These are phyloP conservation scores for Blepharisma stoltei DNA, from an alignment of 73 alveolate genomes.

Conservation along the genomic window DNA sequence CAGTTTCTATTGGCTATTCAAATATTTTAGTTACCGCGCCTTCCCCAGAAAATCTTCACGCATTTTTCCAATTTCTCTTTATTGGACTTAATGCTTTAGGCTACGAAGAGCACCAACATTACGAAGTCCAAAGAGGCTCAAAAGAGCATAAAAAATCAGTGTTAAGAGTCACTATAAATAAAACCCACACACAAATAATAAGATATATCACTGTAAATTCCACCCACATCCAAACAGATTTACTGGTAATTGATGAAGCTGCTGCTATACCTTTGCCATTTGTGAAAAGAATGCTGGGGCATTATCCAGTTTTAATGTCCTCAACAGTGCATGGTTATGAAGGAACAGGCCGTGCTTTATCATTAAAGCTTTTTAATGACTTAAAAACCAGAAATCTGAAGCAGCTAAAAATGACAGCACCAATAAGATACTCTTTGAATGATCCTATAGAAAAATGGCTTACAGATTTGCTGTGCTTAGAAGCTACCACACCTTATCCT, in stretches of 20 bases:
- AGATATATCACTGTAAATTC: conserved; percentile 91
- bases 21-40: conserved; percentile 99
- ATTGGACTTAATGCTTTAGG: conserved; percentile 93
- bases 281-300: conserved; percentile 91
- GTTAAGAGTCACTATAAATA: conserved; percentile 76
- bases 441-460: conserved; percentile 99
- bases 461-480: conserved; percentile 89
- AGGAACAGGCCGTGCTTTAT: conserved; percentile 96
- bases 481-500: conserved; percentile 71
- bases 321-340: conserved; percentile 99
- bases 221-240: conserved; percentile 83
- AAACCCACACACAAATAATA: conserved; percentile 92
- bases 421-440: conserved; percentile 95
- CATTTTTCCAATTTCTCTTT: conserved; percentile 96
- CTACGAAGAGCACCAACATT: conserved; percentile 89
- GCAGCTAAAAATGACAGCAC: conserved; percentile 79
- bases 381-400: conserved; percentile 50
- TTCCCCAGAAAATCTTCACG: conserved; percentile 38
- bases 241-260: conserved; percentile 99
- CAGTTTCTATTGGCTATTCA: conserved; percentile 96
- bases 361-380: conserved; percentile 78
- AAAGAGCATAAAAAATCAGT: conserved; percentile 88
- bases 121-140: conserved; percentile 85
- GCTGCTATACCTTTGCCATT: conserved; percentile 99
- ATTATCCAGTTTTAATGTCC: conserved; percentile 92